These are phyloP conservation scores for Aspergillus fischeri DNA, from an alignment of 2,329 filamentous ascomycete genomes.

Conservation along the genomic window DNA sequence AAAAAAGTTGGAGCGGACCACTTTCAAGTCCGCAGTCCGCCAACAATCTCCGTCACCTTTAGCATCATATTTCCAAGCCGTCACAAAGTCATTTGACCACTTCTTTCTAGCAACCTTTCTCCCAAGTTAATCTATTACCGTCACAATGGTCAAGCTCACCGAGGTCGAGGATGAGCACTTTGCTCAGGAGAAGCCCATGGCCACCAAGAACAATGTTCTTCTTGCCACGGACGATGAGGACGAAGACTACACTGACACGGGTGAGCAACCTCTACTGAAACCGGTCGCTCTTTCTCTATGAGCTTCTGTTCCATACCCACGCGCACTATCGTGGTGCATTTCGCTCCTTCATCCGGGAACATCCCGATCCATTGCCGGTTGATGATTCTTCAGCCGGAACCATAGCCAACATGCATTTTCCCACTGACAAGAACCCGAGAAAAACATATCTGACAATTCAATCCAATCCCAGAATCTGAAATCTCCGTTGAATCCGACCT, in stretches of 20 bases:
- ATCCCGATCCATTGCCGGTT: neutral
- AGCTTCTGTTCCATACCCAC: neutral
- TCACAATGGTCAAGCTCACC: constrained; percentile 85
- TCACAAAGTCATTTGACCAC: constrained; percentile 3
- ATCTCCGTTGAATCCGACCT: constrained; percentile 77
- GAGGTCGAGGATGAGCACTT: constrained; percentile 98
- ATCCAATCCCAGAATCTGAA: constrained; percentile 61
- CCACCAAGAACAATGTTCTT: constrained; percentile 55
- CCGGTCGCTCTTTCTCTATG: neutral
- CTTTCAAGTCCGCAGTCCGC: constrained; percentile 20
- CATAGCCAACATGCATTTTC: neutral
- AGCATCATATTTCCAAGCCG: constrained; percentile 6
- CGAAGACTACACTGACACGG: constrained; percentile 88
- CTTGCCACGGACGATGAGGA: constrained; percentile 56
- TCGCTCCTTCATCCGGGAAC: neutral
- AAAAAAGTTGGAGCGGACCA: constrained; percentile 37
- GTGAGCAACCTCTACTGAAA: constrained; percentile 48
- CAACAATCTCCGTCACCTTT: constrained; percentile 20
- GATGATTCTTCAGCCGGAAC: neutral
- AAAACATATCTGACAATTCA: constrained; percentile 11
- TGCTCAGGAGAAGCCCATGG: constrained; percentile 64
- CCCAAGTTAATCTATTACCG: constrained; percentile 11
- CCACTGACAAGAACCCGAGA: neutral
- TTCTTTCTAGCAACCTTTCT: constrained; percentile 1
- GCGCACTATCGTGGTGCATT: neutral